These are phyloP conservation scores for Arabis alpina DNA, from an alignment of 345 rosid species.

Conservation along the genomic window DNA sequence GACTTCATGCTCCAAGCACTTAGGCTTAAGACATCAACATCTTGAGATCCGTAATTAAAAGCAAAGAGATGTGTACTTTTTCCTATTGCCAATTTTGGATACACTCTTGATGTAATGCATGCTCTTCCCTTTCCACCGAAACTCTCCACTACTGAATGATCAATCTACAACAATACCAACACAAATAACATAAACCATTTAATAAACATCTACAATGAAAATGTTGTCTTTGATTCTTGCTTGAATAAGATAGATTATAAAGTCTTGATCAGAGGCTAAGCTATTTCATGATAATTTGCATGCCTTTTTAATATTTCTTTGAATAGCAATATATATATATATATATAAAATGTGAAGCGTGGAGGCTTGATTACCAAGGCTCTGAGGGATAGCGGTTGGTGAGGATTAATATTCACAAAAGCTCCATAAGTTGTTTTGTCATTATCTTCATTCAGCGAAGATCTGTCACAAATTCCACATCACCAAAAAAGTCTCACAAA, in stretches of 20 bases:
- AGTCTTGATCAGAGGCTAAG: slow-evolving; percentile 9
- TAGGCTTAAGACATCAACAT: slow-evolving; percentile 43
- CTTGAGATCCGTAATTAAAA: slow-evolving; percentile 47
- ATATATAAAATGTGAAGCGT: neutral
- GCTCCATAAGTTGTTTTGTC: slow-evolving; percentile 73
- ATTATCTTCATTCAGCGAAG: slow-evolving; percentile 46
- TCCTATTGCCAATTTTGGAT: slow-evolving; percentile 57
- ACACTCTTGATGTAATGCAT: slow-evolving; percentile 65
- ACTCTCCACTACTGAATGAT: slow-evolving; percentile 70
- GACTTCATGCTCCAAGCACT: slow-evolving; percentile 54
- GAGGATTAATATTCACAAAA: slow-evolving; percentile 55
- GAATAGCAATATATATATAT: neutral
- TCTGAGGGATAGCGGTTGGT: slow-evolving; percentile 50
- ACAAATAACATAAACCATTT: neutral
- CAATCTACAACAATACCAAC: slow-evolving; percentile 40
- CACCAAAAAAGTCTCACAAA: slow-evolving; percentile 11
- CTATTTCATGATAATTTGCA: neutral
- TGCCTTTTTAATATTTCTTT: neutral
- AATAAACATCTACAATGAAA: neutral
- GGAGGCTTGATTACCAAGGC: slow-evolving; percentile 44
- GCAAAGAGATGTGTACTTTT: slow-evolving; percentile 44
- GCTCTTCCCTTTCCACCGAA: slow-evolving; percentile 59
- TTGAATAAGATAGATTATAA: neutral
- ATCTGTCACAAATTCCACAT: slow-evolving; percentile 46
- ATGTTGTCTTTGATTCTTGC: neutral